Base-by-base conservation (phyloP, 306 rosid species). In the Oxytropis ochrocephala region DNA sequence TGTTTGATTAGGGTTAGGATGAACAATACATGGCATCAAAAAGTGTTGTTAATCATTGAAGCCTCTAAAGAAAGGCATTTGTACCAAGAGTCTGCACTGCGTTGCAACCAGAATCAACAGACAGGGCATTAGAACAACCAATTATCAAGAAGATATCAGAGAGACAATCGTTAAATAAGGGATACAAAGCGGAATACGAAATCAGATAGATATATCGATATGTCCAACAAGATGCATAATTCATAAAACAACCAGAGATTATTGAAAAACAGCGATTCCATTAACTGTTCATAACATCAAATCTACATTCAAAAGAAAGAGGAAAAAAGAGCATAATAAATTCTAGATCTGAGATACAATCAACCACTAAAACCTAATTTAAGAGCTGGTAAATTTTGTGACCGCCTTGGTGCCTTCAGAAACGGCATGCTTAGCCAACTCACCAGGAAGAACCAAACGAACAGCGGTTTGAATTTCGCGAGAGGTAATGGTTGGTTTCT, bases 401-500 rank as follows among this genome's bases (percentile, higher is more conserved):
- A 87, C 93, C 0, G 96, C 93, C 79, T 89, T 89, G 3, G 96
- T 87, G 0, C 96, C 96, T 42, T 90, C 96, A 0, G 96, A 90
- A 0, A 87, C 91, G 1, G 94, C 96, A 21, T 87, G 96, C 63
- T 90, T 90, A 11, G 96, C 94, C 27, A 90, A 69, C 41, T 87
- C 96, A 17, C 94, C 94, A 2, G 94, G 96, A 0, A 90, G 69
- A 5, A 90, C 96, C 64, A 90, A 47, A 11, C 96, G 75, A 7
- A 90, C 91, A 0, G 94, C 94, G 1, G 96, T 90, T 52, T 90
- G 94, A 35, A 90, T 90, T 73, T 90, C 94, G 38, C 94, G 49
- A 0, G 96, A 90, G 0, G 96, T 90, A 0, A 90, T 90, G 0
- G 93, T 90, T 0, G 93, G 96, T 59, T 90, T 90, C 83, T 87